Base-by-base conservation (phyloP, 2,329 filamentous ascomycete species). In the Fusarium sp. region DNA sequence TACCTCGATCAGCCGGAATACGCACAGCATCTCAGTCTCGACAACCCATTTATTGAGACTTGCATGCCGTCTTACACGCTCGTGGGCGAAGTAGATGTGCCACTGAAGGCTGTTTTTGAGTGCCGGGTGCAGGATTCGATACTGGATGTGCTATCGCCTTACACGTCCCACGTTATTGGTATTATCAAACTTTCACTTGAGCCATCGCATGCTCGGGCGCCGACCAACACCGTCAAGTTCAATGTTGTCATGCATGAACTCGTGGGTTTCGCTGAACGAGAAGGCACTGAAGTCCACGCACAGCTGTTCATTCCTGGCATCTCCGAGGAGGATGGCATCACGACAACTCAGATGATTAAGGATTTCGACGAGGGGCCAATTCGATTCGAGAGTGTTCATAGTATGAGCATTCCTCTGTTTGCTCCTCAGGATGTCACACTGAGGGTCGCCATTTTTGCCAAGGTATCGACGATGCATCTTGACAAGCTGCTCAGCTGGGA, bases 401-500 rank as follows among this genome's bases (percentile, higher is more conserved):
- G 93, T 79, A 97, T 99, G 93, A 97, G 93, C 78, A 86, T 99
- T 55, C 93, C 94, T 6, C 85, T 97, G 37, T 91, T 91, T 45
- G 78, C 80, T 7, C 88, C 93, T 2, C 88, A 87, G 23, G 90
- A 91, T 48, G 90, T 93, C 2, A 91, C 89, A 25, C 81, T 99
- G 56, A 89, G 96, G 57, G 92, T 97, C 11, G 93, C 94, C 50
- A 92, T 99, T 65, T 98, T 97, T 78, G 94, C 96, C 20, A 92
- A 92, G 76, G 93, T 97, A 37, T 96, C 93, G 2, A 84, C 90
- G 0, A 98, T 98, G 90, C 96, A 99, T 81, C 87, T 99, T 23
- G 96, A 99, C 80, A 98, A 97, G 82, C 86, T 99, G 53, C 88
- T 98, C 14, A 99, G 96, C 81, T 99, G 96, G 96, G 96, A 99